These are phyloP conservation scores for Saccharomycopsis microspora DNA, from an alignment of 805 yeast genomes.

Conservation along the genomic window DNA sequence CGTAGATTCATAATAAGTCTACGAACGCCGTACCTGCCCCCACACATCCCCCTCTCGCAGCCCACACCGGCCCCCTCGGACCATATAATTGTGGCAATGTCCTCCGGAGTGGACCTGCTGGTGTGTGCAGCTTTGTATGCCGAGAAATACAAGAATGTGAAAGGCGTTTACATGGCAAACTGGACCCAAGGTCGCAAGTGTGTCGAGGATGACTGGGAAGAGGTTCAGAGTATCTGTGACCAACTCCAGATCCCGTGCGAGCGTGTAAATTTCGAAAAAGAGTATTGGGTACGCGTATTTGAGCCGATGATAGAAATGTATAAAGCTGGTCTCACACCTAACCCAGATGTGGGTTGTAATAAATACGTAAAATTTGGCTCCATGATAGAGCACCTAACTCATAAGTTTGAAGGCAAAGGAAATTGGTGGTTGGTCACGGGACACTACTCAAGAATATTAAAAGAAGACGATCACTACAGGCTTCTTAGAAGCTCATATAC, in stretches of 20 bases:
- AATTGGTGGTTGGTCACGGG: constrained; percentile 88
- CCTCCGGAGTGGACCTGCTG: constrained; percentile 94
- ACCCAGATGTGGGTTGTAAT: constrained; percentile 90
- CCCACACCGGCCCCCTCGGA: not conserved
- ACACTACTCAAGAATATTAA: constrained; percentile 54
- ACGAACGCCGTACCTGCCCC: not conserved
- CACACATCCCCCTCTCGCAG: not conserved
- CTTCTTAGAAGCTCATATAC: constrained; percentile 46
- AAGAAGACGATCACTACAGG: constrained; percentile 26
- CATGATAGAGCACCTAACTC: constrained; percentile 43
- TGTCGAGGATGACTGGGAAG: constrained; percentile 82
- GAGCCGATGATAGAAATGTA: constrained; percentile 81
- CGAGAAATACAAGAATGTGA: constrained; percentile 36
- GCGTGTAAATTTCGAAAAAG: constrained; percentile 74
- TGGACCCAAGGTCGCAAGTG: constrained; percentile 68
- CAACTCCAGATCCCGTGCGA: constrained; percentile 58
- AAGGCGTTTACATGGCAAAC: constrained; percentile 88
- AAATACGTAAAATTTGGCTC: constrained; percentile 78
- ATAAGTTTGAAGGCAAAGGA: constrained; percentile 22
- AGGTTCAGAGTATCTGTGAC: constrained; percentile 54
- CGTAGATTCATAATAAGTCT: too few relatives aligned
- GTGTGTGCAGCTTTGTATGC: constrained; percentile 68
- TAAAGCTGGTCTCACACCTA: constrained; percentile 71
- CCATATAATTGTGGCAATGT: constrained; percentile 74
- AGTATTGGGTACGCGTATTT: constrained; percentile 89